A percentile compares a stretch with the other conserved stretches of the same genome.
Conservation (phyloP, 805 yeast genomes). For the Suhomyces vadensis region DNA sequence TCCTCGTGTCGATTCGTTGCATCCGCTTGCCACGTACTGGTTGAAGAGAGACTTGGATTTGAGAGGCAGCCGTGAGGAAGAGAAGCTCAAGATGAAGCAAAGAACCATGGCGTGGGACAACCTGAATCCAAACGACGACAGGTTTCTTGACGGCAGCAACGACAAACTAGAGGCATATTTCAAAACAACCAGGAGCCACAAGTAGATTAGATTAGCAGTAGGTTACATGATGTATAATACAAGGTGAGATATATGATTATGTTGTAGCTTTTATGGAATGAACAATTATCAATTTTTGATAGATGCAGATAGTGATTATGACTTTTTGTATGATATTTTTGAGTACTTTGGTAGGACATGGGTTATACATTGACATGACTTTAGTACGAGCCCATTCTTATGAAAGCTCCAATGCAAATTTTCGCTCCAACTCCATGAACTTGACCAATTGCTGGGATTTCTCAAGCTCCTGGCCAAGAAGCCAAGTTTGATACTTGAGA, state of each 20-base stretch:
- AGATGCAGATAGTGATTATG: too few species aligned
- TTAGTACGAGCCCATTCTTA: too few species aligned
- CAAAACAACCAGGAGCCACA: constrained; percentile 46
- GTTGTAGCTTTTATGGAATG: too few species aligned
- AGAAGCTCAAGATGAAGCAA: constrained; percentile 36
- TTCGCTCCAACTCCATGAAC: constrained; percentile 36
- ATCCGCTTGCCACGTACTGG: constrained; percentile 77
- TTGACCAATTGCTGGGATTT: constrained; percentile 23
- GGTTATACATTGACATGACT: too few species aligned
- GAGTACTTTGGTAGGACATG: too few species aligned
- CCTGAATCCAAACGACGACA: constrained; percentile 31
- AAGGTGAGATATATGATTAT: too few species aligned
- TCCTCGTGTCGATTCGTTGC: constrained; percentile 53
- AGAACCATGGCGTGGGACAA: constrained; percentile 59
- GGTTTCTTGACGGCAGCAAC: constrained; percentile 46
- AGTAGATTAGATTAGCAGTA: not conserved
- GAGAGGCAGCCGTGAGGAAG: constrained; percentile 58
- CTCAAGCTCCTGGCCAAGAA: constrained; percentile 23
- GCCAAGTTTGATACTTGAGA: constrained; percentile 34
- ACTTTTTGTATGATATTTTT: too few species aligned
- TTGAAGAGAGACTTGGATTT: constrained; percentile 49
- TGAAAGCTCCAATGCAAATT: constrained; percentile 14
- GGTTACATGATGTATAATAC: too few species aligned
- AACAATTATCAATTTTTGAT: too few species aligned
- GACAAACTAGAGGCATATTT: constrained; percentile 50